A percentile compares a stretch with the other conserved stretches of the same genome.
These are phyloP conservation scores for Camillea tinctor DNA, from an alignment of 2,329 filamentous ascomycete species.

Conservation along the genomic window DNA sequence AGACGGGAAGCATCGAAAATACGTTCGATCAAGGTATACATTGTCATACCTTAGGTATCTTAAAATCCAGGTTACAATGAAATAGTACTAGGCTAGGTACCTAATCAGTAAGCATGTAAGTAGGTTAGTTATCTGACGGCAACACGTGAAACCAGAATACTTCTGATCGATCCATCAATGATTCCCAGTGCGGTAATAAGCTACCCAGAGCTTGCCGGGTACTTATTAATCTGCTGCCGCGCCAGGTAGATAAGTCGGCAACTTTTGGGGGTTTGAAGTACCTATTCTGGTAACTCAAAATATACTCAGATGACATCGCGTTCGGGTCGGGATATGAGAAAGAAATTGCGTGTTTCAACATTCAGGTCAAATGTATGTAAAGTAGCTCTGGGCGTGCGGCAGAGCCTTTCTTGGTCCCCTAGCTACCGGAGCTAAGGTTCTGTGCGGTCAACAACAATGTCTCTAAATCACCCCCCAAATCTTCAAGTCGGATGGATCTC, in stretches of 20 bases:
- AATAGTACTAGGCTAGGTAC: too few species aligned
- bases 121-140: background rate
- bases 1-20: background rate
- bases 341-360: background rate
- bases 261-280: background rate
- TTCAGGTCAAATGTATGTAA: background rate
- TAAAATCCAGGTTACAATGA: background rate
- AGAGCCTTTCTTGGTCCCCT: background rate
- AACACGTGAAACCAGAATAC: background rate
- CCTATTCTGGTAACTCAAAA: background rate
- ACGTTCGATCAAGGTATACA: background rate
- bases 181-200: background rate
- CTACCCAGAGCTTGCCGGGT: too few species aligned
- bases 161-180: too few species aligned
- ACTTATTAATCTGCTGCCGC: too few species aligned
- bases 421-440: background rate
- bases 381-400: background rate
- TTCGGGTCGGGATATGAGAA: background rate
- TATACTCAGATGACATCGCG: background rate
- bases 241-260: background rate
- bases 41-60: background rate
- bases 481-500: background rate
- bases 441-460: background rate
- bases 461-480: background rate
- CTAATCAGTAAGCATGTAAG: too few species aligned